Evolutionary conservation across 305 asterid species (phyloP).

Genomic region (Fraxinus nigra): DNA sequence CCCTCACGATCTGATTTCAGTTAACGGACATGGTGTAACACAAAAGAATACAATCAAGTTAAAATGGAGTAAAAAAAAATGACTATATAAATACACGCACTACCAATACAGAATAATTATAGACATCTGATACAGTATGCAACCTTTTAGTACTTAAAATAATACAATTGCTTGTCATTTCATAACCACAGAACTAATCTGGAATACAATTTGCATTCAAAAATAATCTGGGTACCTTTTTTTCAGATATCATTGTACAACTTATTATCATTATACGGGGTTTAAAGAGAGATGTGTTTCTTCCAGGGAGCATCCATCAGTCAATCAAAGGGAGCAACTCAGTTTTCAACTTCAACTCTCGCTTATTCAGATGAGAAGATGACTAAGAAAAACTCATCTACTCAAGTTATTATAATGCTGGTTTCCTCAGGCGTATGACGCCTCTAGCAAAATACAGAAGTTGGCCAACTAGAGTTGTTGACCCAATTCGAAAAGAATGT

Average conservation of each 20-base stretch:
- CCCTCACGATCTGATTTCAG: neutral
- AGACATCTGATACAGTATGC: neutral
- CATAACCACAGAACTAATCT: neutral
- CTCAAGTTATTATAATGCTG: constrained; percentile 1
- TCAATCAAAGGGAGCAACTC: neutral
- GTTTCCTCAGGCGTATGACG: neutral
- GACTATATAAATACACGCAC: neutral
- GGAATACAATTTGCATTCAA: neutral
- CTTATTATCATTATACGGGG: neutral
- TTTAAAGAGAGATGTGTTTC: neutral
- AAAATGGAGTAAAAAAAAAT: neutral
- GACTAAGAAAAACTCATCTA: neutral
- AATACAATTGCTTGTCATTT: neutral
- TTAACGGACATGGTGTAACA: neutral
- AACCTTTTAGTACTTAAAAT: neutral
- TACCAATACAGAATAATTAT: neutral
- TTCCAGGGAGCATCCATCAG: neutral
- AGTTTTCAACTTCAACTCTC: neutral
- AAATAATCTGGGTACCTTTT: neutral
- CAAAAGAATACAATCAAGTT: neutral
- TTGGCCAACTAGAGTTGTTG: neutral
- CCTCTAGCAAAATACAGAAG: neutral
- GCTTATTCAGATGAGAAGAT: neutral
- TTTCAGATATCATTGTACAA: neutral
- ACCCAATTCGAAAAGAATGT: neutral